These are phyloP conservation scores for Barnettozyma siamensis DNA, from an alignment of 805 yeast genomes.

Conservation along the genomic window DNA sequence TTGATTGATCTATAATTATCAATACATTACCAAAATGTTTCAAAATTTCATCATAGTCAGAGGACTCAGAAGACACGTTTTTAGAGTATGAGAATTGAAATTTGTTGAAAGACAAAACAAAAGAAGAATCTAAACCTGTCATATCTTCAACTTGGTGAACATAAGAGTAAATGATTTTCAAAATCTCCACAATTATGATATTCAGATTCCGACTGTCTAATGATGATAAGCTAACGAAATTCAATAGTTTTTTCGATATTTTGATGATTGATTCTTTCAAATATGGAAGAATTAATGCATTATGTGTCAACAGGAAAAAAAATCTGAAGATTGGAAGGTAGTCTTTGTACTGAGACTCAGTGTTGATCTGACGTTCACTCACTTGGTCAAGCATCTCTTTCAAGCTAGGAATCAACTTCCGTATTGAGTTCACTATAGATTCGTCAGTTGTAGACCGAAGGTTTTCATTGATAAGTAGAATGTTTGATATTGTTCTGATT, in stretches of 20 bases:
- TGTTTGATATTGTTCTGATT: slow-evolving; percentile 19
- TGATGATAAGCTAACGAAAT: slow-evolving; percentile 22
- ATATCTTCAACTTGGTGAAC: slow-evolving; percentile 22
- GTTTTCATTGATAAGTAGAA: slow-evolving; percentile 15
- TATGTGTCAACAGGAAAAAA: slow-evolving; percentile 20
- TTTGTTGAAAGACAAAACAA: slow-evolving; percentile 25
- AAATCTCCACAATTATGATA: slow-evolving; percentile 23
- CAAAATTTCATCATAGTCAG: slow-evolving; percentile 23
- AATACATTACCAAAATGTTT: slow-evolving; percentile 25
- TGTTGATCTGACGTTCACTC: slow-evolving; percentile 22
- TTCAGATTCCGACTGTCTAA: slow-evolving; percentile 17
- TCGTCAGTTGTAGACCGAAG: slow-evolving; percentile 10
- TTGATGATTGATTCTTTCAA: slow-evolving; percentile 15
- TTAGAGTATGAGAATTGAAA: slow-evolving; percentile 20
- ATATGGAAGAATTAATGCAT: slow-evolving; percentile 7
- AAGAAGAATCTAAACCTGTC: slow-evolving; percentile 23
- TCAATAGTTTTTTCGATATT: slow-evolving; percentile 21
- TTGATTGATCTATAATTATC: slow-evolving; percentile 18
- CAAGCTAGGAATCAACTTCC: slow-evolving; percentile 11
- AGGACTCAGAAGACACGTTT: neutral
- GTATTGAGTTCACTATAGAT: neutral
- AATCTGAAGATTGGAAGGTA: slow-evolving; percentile 24
- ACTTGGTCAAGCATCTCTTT: slow-evolving; percentile 17
- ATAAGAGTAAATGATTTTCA: slow-evolving; percentile 23
- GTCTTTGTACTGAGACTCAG: slow-evolving; percentile 21